These are phyloP conservation scores for Curvularia hawaiiensis DNA, from an alignment of 2,329 filamentous ascomycete genomes.

Conservation along the genomic window DNA sequence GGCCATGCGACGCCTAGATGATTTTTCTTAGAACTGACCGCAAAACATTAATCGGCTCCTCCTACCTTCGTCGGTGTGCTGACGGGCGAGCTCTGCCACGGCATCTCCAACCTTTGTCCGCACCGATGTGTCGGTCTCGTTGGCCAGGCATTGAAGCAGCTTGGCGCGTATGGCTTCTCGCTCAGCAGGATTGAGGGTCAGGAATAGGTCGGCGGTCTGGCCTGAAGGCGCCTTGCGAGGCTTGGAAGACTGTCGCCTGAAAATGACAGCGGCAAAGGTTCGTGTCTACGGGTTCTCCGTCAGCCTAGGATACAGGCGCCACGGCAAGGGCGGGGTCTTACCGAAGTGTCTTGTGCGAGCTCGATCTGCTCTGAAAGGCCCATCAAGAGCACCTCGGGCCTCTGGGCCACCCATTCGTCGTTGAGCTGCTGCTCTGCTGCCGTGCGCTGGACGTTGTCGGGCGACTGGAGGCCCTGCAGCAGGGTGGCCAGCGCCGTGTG, in stretches of 20 bases:
- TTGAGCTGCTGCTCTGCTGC: slow-evolving; percentile 90
- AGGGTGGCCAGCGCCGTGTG: slow-evolving; percentile 85
- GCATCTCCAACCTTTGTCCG: slow-evolving; percentile 97
- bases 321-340: slow-evolving; percentile 48
- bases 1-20: slow-evolving; percentile 79
- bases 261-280: slow-evolving; percentile 91
- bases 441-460: slow-evolving; percentile 84
- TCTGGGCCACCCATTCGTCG: slow-evolving; percentile 82
- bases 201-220: slow-evolving; percentile 80
- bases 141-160: slow-evolving; percentile 75
- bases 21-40: slow-evolving; percentile 18
- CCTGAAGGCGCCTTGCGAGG: slow-evolving; percentile 74
- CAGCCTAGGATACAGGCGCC: slow-evolving; percentile 1
- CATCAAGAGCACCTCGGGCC: slow-evolving; percentile 89
- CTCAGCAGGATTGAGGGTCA: slow-evolving; percentile 75
- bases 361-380: slow-evolving; percentile 92
- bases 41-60: slow-evolving; percentile 17
- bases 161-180: slow-evolving; percentile 81
- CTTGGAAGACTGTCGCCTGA: slow-evolving; percentile 90
- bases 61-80: slow-evolving; percentile 91
- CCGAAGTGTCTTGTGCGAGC: slow-evolving; percentile 72
- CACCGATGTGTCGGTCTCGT: slow-evolving; percentile 74
- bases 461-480: slow-evolving; percentile 83
- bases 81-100: slow-evolving; percentile 92
- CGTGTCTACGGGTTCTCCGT: slow-evolving; percentile 65